Evolutionary conservation across 495 filamentous ascomycete species (phyloP), one percentile per base, ranked within the genome.

Genomic region (Aspergillus cristatus): DNA sequence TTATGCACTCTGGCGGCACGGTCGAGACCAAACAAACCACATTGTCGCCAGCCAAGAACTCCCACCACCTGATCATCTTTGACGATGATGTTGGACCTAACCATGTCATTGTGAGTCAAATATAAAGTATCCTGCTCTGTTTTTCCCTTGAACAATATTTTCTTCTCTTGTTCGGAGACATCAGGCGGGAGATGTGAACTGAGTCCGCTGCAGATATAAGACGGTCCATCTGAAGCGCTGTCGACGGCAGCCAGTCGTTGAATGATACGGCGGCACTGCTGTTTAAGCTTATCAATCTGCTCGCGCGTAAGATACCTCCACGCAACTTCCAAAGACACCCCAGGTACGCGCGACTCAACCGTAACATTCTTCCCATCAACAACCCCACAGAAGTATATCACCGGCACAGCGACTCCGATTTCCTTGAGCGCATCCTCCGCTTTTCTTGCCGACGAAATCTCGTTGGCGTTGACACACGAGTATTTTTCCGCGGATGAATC

Each of bases 381-480:
- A 14, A 46, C 59, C 13, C 64, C 64, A 34, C 55, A 68, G 25
- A 60, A 67, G 25, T 58, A 48, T 47, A 63, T 52, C 14, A 59
- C 47, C 2, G 64, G 64, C n/a, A 68, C 61, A 0, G 55, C 45
- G 30, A 66, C 52, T 1, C 51, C 50, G 14, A 65, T 34, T 14
- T 57, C 53, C 31, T 41, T 55, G 11, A 68, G 50, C 1, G 43
- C 20, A 10, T 60, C 51, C 32, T 68, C 61, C 6, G 53, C 61
- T 30, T 68, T 68, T 22, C 54, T 57, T 18, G 64, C 54, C 1
- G 64, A 52, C 10, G 44, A 55, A 8, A 62, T 26, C 37, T 66
- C 64, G 37, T 68, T 68, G 20, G 61, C 82, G 79, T 88, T 57
- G 64, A 78, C 15, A 70, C 73, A 58, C 63, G 79, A 57, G 40